These are phyloP conservation scores for Coniosporium apollinis DNA, from an alignment of 495 filamentous ascomycete genomes.

Conservation along the genomic window DNA sequence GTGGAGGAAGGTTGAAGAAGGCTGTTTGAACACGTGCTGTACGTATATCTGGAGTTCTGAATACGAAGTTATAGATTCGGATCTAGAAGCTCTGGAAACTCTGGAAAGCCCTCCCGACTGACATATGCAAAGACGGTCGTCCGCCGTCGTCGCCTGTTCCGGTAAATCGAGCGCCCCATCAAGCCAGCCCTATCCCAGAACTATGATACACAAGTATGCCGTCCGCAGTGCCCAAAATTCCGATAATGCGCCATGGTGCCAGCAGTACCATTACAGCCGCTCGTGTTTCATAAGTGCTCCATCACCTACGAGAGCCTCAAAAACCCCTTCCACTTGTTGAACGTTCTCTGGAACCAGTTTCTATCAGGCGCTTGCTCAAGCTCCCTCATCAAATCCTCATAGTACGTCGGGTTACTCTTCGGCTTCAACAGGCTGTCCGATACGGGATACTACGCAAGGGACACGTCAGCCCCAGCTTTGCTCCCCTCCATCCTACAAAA, in stretches of 20 bases:
- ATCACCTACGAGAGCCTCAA: slow-evolving; percentile 13
- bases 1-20: slow-evolving; percentile 37
- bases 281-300: not conserved
- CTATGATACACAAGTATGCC: too few relatives aligned
- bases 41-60: too few relatives aligned
- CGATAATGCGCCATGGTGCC: too few relatives aligned
- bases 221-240: too few relatives aligned
- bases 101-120: too few relatives aligned
- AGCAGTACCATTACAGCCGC: too few relatives aligned
- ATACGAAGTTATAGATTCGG: too few relatives aligned
- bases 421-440: slow-evolving; percentile 44
- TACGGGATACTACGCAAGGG: slow-evolving; percentile 45
- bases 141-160: too few relatives aligned
- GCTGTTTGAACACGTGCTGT: slow-evolving; percentile 19
- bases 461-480: not conserved
- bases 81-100: too few relatives aligned
- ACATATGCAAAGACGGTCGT: too few relatives aligned
- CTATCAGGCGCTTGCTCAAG: slow-evolving; percentile 20
- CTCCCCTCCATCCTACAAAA: not conserved
- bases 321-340: slow-evolving; percentile 17
- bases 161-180: too few relatives aligned
- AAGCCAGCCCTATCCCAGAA: too few relatives aligned
- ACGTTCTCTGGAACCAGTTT: slow-evolving; percentile 13
- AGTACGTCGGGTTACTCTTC: slow-evolving; percentile 59
- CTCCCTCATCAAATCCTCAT: slow-evolving; percentile 49